phyloP scores from a whole-genome alignment of 495 filamentous ascomycete genomes.

The Apiosordaria backusii region DNA sequence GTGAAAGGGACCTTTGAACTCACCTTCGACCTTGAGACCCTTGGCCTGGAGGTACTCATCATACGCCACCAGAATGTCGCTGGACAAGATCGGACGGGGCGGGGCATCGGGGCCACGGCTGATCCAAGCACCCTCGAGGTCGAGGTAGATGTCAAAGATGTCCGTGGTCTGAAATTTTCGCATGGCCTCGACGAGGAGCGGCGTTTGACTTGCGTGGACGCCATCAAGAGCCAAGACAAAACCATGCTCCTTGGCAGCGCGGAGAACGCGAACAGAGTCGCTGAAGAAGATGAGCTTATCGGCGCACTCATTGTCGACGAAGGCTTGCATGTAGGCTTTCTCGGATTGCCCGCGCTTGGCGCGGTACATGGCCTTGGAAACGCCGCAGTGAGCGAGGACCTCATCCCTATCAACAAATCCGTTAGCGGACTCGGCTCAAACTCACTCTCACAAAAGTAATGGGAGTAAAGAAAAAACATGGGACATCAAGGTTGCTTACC shows the following conservation, averaged over 20 bases:
- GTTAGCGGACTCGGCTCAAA: too few species aligned
- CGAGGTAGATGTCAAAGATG: background rate
- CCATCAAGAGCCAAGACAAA: background rate
- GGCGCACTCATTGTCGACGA: background rate
- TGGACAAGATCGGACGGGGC: background rate
- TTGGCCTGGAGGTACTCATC: background rate
- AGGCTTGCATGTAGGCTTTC: background rate
- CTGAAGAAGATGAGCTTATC: background rate
- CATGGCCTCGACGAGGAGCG: background rate
- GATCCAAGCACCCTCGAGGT: background rate
- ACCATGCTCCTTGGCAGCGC: background rate
- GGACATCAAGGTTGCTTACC: background rate
- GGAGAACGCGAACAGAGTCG: background rate
- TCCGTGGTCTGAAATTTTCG: background rate
- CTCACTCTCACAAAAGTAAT: too few species aligned
- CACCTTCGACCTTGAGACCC: background rate
- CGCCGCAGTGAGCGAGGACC: background rate
- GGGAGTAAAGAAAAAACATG: background rate
- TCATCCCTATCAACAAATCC: background rate
- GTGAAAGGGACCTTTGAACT: background rate
- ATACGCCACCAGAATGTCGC: background rate
- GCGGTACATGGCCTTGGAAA: background rate
- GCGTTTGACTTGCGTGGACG: background rate
- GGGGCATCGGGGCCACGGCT: background rate
- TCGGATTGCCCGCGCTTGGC: background rate